Percentiles rank a stretch among this genome's conserved stretches.
phyloP scores from a whole-genome alignment of 768 basidiomycete genomes.

The Coprinopsis cinerea region DNA sequence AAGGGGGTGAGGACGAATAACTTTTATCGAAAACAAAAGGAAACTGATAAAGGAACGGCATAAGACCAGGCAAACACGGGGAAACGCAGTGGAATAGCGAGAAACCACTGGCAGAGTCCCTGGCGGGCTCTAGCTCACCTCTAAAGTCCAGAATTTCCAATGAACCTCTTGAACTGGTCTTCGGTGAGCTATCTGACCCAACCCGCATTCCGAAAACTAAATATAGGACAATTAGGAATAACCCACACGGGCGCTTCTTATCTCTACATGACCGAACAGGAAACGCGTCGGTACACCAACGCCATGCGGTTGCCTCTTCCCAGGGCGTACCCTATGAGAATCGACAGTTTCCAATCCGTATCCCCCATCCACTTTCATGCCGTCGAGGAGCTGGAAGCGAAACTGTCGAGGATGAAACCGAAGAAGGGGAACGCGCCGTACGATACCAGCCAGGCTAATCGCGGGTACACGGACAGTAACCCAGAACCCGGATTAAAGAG shows the following conservation, averaged over 20 bases:
- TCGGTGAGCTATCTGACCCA: background rate
- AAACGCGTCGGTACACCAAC: background rate
- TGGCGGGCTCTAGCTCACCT: background rate
- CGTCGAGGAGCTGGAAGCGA: background rate
- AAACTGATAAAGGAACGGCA: background rate
- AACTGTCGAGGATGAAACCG: background rate
- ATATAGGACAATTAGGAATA: background rate
- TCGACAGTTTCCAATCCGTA: background rate
- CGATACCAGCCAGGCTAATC: slow-evolving; percentile 1
- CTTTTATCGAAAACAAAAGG: background rate
- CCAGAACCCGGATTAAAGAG: background rate
- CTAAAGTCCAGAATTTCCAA: background rate
- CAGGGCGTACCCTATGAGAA: background rate
- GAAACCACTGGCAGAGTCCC: background rate
- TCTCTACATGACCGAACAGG: background rate
- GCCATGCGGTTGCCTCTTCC: background rate
- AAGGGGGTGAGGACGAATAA: background rate
- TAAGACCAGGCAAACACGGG: background rate
- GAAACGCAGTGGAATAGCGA: background rate
- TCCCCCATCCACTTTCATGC: background rate
- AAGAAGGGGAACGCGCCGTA: background rate
- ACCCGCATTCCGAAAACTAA: background rate
- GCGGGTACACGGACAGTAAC: background rate
- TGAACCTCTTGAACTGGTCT: background rate
- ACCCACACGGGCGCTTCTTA: background rate